Evolutionary conservation across 129 eudicot genomes (phyloP).

Genomic region (Tagetes erecta): DNA sequence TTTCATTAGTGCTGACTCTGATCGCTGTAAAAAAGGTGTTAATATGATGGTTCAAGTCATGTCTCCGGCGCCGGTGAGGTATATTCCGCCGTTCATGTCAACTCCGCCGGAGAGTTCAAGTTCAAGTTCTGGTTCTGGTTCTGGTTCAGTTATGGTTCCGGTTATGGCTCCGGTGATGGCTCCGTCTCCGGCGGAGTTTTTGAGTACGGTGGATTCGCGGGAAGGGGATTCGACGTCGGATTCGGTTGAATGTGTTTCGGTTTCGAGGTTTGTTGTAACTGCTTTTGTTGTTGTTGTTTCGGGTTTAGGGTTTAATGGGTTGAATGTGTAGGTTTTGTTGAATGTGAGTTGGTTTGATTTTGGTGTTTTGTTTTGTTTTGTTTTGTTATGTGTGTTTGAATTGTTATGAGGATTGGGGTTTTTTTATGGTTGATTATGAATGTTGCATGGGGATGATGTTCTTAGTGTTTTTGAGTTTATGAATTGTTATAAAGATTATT

Average conservation of each 20-base stretch:
- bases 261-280: not conserved
- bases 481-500: too few species aligned
- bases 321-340: conserved; percentile 7
- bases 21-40: conserved; percentile 60
- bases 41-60: conserved; percentile 49
- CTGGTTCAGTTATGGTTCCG: too few species aligned
- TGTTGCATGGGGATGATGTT: too few species aligned
- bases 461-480: too few species aligned
- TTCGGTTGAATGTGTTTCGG: not conserved
- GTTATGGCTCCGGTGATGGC: conserved; percentile 23
- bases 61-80: conserved; percentile 18
- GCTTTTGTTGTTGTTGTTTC: conserved; percentile 23
- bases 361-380: not conserved
- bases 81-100: conserved; percentile 22
- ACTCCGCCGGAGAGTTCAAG: conserved; percentile 6
- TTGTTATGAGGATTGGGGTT: not conserved
- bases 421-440: too few species aligned
- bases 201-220: conserved; percentile 31
- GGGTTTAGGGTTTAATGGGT: not conserved
- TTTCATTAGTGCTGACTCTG: conserved; percentile 51
- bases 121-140: too few species aligned
- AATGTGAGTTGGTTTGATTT: not conserved
- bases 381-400: conserved; percentile 13
- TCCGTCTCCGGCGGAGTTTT: conserved; percentile 34
- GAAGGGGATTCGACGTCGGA: conserved; percentile 21